Percentiles rank a stretch among this genome's conserved stretches.
phyloP scores from a whole-genome alignment of 2,329 filamentous ascomycete species.

The Paraphoma chrysanthemicola region DNA sequence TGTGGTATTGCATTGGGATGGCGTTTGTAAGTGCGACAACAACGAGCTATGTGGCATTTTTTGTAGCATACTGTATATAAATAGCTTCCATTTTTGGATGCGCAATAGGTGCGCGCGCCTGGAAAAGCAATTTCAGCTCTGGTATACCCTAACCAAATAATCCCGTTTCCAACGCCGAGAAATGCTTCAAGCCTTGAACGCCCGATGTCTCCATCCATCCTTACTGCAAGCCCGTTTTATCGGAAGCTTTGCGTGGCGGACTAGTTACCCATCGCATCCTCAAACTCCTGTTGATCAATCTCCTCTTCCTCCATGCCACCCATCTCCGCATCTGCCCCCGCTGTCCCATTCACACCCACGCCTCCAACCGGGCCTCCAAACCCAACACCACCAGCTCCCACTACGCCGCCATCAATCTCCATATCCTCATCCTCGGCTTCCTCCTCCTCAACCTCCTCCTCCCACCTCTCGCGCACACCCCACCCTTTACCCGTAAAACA shows the following conservation, averaged over 20 bases:
- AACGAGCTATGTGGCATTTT: background rate
- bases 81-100: background rate
- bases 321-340: constrained; percentile 39
- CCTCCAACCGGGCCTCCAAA: constrained; percentile 36
- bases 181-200: constrained; percentile 17
- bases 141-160: constrained; percentile 26
- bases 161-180: constrained; percentile 20
- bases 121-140: constrained; percentile 25
- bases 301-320: constrained; percentile 43
- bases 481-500: constrained; percentile 47
- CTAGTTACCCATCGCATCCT: constrained; percentile 44
- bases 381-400: constrained; percentile 50
- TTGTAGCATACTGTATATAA: constrained; percentile 22
- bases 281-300: constrained; percentile 55
- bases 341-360: constrained; percentile 41
- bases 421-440: constrained; percentile 63
- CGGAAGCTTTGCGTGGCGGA: too few relatives aligned
- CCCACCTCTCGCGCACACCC: constrained; percentile 58
- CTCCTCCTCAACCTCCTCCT: constrained; percentile 73
- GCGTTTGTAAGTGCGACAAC: constrained; percentile 7
- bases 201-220: too few relatives aligned
- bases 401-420: constrained; percentile 38
- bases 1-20: constrained; percentile 12
- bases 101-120: background rate
- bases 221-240: too few relatives aligned